phyloP scores from a whole-genome alignment of 805 yeast species.

The Ogataea zsoltii region DNA sequence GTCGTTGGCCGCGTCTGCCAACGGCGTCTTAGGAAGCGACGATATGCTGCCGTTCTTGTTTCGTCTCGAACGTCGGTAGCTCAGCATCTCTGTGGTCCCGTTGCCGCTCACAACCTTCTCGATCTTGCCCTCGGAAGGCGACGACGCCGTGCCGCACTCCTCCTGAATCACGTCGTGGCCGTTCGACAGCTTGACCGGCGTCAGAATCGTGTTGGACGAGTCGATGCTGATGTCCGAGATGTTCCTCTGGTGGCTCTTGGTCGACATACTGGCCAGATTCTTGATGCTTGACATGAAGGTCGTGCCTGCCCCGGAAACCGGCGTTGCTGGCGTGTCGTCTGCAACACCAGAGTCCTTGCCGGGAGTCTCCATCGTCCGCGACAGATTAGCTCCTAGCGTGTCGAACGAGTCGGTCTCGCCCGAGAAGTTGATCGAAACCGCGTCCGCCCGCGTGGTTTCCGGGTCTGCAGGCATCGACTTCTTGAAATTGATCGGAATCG shows the following conservation, averaged over 20 bases:
- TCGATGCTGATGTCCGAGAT: constrained; percentile 23
- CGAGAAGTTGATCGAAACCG: constrained; percentile 35
- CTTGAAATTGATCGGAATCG: constrained; percentile 25
- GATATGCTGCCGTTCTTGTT: constrained; percentile 22
- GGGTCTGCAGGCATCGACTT: constrained; percentile 53
- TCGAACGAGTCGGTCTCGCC: constrained; percentile 14
- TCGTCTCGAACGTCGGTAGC: constrained; percentile 30
- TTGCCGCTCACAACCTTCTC: constrained; percentile 20
- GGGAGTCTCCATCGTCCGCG: constrained; percentile 14
- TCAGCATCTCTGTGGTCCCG: constrained; percentile 33
- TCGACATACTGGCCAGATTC: constrained; percentile 20
- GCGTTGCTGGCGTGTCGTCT: constrained; percentile 21
- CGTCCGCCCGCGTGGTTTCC: constrained; percentile 52
- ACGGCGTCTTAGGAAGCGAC: constrained; percentile 23
- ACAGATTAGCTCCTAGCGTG: constrained; percentile 11
- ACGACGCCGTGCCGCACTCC: constrained; percentile 8
- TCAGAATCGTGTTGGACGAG: constrained; percentile 14
- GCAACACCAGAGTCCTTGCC: constrained; percentile 12
- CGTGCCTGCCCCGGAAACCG: constrained; percentile 12
- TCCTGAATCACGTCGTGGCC: constrained; percentile 9
- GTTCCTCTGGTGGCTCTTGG: constrained; percentile 19
- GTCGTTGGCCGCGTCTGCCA: constrained; percentile 14
- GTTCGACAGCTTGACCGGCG: constrained; percentile 12
- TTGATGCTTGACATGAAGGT: constrained; percentile 26
- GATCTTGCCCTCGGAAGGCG: constrained; percentile 17